A percentile compares a stretch with the other conserved stretches of the same genome.
phyloP scores from a whole-genome alignment of 306 rosid species.

The Chamaecrista fasciculata region DNA sequence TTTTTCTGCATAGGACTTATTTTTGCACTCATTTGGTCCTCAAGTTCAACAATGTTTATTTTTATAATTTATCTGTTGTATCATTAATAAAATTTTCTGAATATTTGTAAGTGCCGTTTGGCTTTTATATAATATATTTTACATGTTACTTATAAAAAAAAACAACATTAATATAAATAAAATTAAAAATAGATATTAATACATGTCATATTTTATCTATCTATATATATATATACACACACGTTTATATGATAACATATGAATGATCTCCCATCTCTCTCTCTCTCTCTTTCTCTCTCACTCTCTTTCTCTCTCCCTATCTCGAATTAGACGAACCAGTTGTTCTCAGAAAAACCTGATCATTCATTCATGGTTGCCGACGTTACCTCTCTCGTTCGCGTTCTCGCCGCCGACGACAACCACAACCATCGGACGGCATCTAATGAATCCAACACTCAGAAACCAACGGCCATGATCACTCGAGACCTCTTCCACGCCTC shows the following conservation, averaged over 20 bases:
- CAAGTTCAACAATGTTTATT: too few relatives aligned
- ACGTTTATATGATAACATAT: constrained; percentile 25
- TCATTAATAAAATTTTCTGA: too few relatives aligned
- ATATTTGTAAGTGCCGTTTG: too few relatives aligned
- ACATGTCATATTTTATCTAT: too few relatives aligned
- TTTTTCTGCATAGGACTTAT: too few relatives aligned
- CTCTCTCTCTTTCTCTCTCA: constrained; percentile 24
- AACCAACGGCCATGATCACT: constrained; percentile 79
- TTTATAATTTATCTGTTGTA: too few relatives aligned
- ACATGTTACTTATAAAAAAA: too few relatives aligned
- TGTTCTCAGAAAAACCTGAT: neutral
- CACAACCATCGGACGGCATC: constrained; percentile 68
- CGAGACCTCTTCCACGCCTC: constrained; percentile 83
- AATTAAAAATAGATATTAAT: too few relatives aligned
- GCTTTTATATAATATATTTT: too few relatives aligned
- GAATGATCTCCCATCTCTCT: neutral
- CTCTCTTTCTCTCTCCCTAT: constrained; percentile 12
- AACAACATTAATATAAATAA: too few relatives aligned
- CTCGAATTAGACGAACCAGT: neutral
- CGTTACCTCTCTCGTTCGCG: constrained; percentile 68
- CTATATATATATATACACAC: constrained; percentile 36
- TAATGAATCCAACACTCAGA: constrained; percentile 55
- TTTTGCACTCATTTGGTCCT: too few relatives aligned
- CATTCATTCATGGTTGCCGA: constrained; percentile 80
- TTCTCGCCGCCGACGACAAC: constrained; percentile 55